These are phyloP conservation scores for Lathyrus aphaca DNA, from an alignment of 306 rosid genomes.

Conservation along the genomic window DNA sequence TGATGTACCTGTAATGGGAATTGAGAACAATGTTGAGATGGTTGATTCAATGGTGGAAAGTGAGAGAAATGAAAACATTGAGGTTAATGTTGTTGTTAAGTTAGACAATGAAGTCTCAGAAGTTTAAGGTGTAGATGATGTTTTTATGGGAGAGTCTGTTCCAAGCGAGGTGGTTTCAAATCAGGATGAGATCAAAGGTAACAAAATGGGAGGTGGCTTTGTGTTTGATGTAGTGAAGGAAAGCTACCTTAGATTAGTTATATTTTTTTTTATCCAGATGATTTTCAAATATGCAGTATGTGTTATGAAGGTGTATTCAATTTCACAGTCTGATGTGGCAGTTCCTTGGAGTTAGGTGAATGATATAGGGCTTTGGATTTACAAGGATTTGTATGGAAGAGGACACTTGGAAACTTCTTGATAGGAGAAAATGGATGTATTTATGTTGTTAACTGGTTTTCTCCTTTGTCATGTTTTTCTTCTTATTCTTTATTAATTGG, in stretches of 20 bases:
- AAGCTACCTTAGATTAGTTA: neutral
- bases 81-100: constrained; percentile 27
- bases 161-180: constrained; percentile 31
- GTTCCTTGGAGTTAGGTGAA: constrained; percentile 60
- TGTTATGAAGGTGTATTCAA: constrained; percentile 52
- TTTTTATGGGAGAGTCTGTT: constrained; percentile 52
- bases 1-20: constrained; percentile 49
- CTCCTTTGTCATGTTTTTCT: neutral
- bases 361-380: constrained; percentile 64
- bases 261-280: neutral
- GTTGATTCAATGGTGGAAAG: constrained; percentile 47
- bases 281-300: neutral
- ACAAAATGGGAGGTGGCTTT: constrained; percentile 39
- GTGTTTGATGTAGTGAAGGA: constrained; percentile 29
- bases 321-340: constrained; percentile 62
- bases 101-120: constrained; percentile 41
- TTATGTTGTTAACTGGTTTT: constrained; percentile 31
- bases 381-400: constrained; percentile 76
- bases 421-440: constrained; percentile 58
- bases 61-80: constrained; percentile 40
- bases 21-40: constrained; percentile 52
- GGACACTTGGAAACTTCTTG: constrained; percentile 67
- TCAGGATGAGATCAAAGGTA: constrained; percentile 36
- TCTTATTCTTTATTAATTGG: no score
- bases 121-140: constrained; percentile 45